Base-by-base conservation (phyloP, 306 rosid genomes). In the Dalbergia oliveri region DNA sequence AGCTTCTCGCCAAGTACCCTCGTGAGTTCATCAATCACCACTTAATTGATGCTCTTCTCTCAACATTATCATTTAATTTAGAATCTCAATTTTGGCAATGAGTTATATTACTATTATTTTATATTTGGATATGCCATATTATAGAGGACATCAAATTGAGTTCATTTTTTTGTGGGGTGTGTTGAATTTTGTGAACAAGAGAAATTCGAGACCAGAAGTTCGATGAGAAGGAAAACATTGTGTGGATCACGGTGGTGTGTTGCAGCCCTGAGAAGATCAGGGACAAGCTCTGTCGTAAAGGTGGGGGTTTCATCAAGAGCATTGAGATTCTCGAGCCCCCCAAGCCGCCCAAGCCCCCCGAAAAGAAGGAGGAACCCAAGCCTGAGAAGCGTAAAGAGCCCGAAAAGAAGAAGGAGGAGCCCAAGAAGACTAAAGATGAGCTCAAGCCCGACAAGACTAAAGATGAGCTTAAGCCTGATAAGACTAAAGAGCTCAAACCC, bases 191-290 rank as follows among this genome's bases (percentile, higher is more conserved):
- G 9, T 77, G 88, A 86, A 89, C 91, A 81, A 84, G 61, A 95
- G 99, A 94, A 88, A 91, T 94, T 86, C 94, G 88, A 84, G 94
- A 85, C 83, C 92, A 89, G 83, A 50, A 23, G 14, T 92, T 76
- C 76, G 87, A 88, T 14, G 91, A 92, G 39, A 90, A 92, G 82
- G 65, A 80, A 5, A 89, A 88, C 80, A 47, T 8, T 0, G 97
- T 94, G 85, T 1, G 12, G 3, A 89, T 92, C 85, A 91, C 70
- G 33, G 99, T 94, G 66, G 90, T 89, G 0, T 91, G 97, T 15
- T 91, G 97, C 34, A 75, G 78, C 63, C 98, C 97, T 1, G 98
- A 94, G 57, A 94, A 86, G 83, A 86, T 94, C 2, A 81, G 88
- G 69, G 89, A 88, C 66, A 90, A 88, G 72, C 71, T 93, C 13